These are phyloP conservation scores for Amylocystis lapponica DNA, from an alignment of 768 basidiomycete species.

Conservation along the genomic window DNA sequence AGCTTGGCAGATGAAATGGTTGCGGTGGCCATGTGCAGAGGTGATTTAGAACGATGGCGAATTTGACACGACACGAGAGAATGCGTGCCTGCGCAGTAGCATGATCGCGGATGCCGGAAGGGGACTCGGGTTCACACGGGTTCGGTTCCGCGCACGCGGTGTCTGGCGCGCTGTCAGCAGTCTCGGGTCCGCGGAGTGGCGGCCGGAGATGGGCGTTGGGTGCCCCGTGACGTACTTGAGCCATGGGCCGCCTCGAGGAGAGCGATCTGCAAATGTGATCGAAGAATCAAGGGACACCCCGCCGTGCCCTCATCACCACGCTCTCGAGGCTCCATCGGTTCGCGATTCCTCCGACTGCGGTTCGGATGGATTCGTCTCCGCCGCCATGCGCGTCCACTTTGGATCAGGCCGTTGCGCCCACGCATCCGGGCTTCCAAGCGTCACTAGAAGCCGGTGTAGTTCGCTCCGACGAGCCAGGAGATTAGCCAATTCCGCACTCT, in stretches of 20 bases:
- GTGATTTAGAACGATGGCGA: background rate
- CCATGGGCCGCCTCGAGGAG: conserved; percentile 5
- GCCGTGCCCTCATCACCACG: background rate
- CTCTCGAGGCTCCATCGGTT: too few species aligned
- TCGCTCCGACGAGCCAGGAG: conserved; percentile 2
- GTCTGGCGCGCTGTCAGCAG: background rate
- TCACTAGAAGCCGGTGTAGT: background rate
- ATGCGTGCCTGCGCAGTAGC: conserved; percentile 1
- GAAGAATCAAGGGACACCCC: background rate
- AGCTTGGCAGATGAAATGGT: background rate
- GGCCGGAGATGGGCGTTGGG: background rate
- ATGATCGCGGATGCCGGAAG: background rate
- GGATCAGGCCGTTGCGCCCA: too few species aligned
- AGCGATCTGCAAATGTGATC: conserved; percentile 9
- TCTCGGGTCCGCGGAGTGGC: background rate
- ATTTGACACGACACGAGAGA: background rate
- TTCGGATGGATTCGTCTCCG: too few species aligned
- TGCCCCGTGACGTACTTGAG: conserved; percentile 8
- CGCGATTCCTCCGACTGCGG: too few species aligned
- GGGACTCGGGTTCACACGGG: conserved; percentile 7
- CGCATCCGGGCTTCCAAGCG: too few species aligned
- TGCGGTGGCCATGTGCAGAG: background rate
- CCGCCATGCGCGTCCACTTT: too few species aligned
- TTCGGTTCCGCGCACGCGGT: conserved; percentile 14
- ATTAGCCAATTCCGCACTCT: conserved; percentile 4